Percentiles rank a stretch among this genome's conserved stretches.
phyloP scores from a whole-genome alignment of 768 basidiomycete species.

The Serendipita sp. region DNA sequence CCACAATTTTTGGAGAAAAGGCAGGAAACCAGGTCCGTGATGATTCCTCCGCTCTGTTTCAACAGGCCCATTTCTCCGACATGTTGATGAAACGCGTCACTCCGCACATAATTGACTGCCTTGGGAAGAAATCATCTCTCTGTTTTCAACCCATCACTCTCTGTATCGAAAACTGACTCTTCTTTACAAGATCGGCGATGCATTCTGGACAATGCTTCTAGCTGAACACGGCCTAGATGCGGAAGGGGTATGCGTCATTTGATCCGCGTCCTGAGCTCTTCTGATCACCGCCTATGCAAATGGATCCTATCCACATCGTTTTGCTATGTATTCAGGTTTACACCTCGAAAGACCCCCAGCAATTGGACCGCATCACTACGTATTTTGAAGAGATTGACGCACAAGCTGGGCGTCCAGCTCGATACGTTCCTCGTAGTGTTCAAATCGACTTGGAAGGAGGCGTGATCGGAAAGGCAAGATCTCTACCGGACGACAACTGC shows the following conservation, averaged over 20 bases:
- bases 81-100: no score
- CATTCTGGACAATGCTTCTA: constrained; percentile 80
- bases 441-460: constrained; percentile 83
- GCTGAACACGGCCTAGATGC: constrained; percentile 70
- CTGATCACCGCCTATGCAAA: neutral
- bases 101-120: no score
- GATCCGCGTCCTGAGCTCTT: neutral
- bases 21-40: constrained; percentile 48
- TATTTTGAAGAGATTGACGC: neutral
- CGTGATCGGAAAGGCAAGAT: constrained; percentile 45
- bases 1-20: constrained; percentile 17
- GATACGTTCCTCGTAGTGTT: constrained; percentile 80
- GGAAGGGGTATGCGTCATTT: constrained; percentile 35
- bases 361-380: constrained; percentile 48
- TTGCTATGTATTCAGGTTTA: constrained; percentile 33
- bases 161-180: neutral
- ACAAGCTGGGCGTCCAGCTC: constrained; percentile 26
- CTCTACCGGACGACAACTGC: neutral
- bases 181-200: constrained; percentile 34
- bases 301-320: neutral
- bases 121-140: no score
- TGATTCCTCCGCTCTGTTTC: neutral
- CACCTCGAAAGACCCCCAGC: constrained; percentile 52
- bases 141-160: neutral
- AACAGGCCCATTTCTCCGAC: neutral